Evolutionary conservation across 768 basidiomycete species (phyloP), one percentile per base, ranked within the genome.

Genomic region (Clitopilus passeckerianus): DNA sequence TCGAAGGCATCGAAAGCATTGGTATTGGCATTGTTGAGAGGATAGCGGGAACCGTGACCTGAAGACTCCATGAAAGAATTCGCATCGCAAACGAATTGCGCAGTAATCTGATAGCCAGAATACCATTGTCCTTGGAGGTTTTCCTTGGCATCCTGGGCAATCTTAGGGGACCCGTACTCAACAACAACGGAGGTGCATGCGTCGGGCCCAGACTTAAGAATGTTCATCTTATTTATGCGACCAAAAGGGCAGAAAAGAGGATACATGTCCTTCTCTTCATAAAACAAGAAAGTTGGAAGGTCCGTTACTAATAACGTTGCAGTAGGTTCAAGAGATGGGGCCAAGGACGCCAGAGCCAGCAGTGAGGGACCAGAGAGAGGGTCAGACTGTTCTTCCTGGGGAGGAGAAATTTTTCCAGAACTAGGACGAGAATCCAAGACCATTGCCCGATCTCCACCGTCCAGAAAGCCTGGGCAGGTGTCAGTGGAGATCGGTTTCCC

Each of bases 161-260:
- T 76, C 34, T 74, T 72, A 44, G 74, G 60, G 18, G 81, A 76
- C 34, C 77, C 70, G 64, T 89, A 90, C 68, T 89, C 84, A n/a
- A 89, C 88, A 23, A 84, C 64, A 57, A 80, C 87, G 24, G 85
- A 80, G 34, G 82, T 75, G 37, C 77, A 79, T 54, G 75, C 77
- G 57, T 72, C 64, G 33, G 71, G 63, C 6, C 74, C 72, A 37
- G 68, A 68, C n/a, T 77, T 68, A 33, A 78, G 71, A 12, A 86
- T 78, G 62, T 82, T 81, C 57, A 91, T 78, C 57, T 81, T 81
- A 66, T 85, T 84, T 67, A 90, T 82, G 30, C 77, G 73, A 14
- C 90, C 90, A 66, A 86, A 91, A 22, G 90, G 90, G 69, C 77
- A 83, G 60, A 91, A 80, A 37, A 91, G 76, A n/a, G 89, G 89